phyloP scores from a whole-genome alignment of 495 filamentous ascomycete genomes.

The Aspergillus kassunensis region DNA sequence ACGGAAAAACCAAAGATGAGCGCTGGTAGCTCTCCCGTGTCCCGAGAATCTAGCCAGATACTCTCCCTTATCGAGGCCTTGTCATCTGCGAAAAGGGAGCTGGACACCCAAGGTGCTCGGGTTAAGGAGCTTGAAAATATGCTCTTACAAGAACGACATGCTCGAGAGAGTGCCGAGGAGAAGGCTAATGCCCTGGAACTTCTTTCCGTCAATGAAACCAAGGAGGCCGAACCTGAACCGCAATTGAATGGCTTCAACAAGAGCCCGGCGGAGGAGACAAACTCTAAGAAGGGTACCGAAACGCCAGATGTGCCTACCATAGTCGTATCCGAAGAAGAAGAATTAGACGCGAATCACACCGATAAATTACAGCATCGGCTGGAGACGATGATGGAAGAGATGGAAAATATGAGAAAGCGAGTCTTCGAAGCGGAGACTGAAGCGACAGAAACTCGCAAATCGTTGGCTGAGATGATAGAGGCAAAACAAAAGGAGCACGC shows the following conservation, averaged over 20 bases:
- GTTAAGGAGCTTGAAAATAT: slow-evolving; percentile 79
- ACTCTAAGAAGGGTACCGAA: slow-evolving; percentile 6
- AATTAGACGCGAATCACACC: slow-evolving; percentile 26
- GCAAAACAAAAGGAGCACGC: slow-evolving; percentile 67
- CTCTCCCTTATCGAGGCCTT: slow-evolving; percentile 77
- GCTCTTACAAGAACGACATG: slow-evolving; percentile 72
- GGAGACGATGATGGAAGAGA: slow-evolving; percentile 75
- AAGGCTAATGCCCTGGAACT: slow-evolving; percentile 67
- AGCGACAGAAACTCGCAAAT: slow-evolving; percentile 59
- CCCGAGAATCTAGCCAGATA: slow-evolving; percentile 68
- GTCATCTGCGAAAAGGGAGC: slow-evolving; percentile 69
- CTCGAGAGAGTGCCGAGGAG: slow-evolving; percentile 79
- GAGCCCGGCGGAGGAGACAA: slow-evolving; percentile 12
- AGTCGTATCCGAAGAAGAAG: slow-evolving; percentile 21
- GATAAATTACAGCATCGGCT: slow-evolving; percentile 64
- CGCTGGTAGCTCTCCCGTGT: slow-evolving; percentile 56
- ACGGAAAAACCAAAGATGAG: slow-evolving; percentile 66
- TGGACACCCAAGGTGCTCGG: slow-evolving; percentile 72
- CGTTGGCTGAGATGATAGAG: slow-evolving; percentile 83
- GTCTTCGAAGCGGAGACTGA: slow-evolving; percentile 79
- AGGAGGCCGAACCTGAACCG: slow-evolving; percentile 28
- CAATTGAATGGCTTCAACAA: slow-evolving; percentile 18
- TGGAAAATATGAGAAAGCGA: slow-evolving; percentile 76
- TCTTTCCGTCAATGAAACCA: slow-evolving; percentile 22
- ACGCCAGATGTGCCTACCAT: slow-evolving; percentile 25